Percentiles rank a stretch among this genome's conserved stretches.
phyloP scores from a whole-genome alignment of 1,284 basidiomycete genomes.

The Gymnopus androsaceus region DNA sequence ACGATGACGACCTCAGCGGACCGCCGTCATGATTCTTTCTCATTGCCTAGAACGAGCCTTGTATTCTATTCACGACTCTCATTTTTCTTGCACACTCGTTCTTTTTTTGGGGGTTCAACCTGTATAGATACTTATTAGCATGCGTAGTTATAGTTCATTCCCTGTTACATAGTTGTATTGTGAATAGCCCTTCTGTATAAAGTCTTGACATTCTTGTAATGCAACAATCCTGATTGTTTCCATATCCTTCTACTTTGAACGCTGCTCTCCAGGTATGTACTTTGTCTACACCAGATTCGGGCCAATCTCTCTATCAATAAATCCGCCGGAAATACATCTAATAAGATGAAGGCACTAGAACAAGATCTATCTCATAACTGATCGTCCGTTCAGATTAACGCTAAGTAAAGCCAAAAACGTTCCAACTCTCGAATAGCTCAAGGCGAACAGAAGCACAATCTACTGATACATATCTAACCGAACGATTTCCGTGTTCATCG shows the following conservation, averaged over 20 bases:
- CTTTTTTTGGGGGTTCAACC: constrained; percentile 21
- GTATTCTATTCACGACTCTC: constrained; percentile 10
- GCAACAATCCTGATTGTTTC: not conserved
- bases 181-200: constrained; percentile 21
- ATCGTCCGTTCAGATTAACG: not conserved
- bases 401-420: constrained; percentile 7
- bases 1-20: constrained; percentile 55
- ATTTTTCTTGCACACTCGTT: constrained; percentile 22
- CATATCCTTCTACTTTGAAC: not conserved
- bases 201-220: constrained; percentile 22
- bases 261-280: no score
- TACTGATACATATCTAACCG: constrained; percentile 3
- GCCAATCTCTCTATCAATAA: no score
- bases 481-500: constrained; percentile 7
- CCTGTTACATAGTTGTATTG: constrained; percentile 19
- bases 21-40: constrained; percentile 40
- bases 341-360: constrained; percentile 8
- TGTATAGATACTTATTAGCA: constrained; percentile 23
- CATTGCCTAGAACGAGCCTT: no score
- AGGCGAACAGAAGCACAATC: constrained; percentile 9
- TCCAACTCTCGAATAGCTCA: constrained; percentile 2
- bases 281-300: no score
- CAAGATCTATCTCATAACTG: constrained; percentile 6
- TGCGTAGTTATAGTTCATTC: constrained; percentile 32
- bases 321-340: not conserved